Conservation (phyloP, 768 basidiomycete species). For the Rhizopogon salebrosus region DNA sequence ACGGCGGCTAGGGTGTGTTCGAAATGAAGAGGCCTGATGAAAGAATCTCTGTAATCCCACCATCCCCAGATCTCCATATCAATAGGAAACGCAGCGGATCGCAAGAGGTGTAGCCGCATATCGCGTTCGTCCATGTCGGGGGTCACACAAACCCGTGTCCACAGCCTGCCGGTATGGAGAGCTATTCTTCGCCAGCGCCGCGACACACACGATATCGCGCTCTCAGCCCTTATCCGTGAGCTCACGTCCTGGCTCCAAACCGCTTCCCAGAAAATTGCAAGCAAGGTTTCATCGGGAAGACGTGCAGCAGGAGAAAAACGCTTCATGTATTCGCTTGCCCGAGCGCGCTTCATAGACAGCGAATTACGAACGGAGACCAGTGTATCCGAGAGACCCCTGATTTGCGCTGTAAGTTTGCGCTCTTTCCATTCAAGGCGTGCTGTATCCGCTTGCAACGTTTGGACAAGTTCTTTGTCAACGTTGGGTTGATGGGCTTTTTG, state of each 20-base stretch:
- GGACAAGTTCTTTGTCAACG: neutral
- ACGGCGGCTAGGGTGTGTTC: conserved; percentile 20
- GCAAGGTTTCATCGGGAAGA: conserved; percentile 26
- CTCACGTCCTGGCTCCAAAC: conserved; percentile 19
- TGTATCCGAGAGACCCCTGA: neutral
- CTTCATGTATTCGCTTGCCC: conserved; percentile 25
- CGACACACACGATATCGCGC: conserved; percentile 24
- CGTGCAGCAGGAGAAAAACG: conserved; percentile 23
- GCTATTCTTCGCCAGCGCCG: conserved; percentile 28
- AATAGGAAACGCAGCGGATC: conserved; percentile 8
- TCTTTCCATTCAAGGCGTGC: neutral
- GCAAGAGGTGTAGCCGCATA: neutral
- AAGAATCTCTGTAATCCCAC: conserved; percentile 25
- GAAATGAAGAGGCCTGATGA: conserved; percentile 16
- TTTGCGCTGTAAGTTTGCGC: neutral
- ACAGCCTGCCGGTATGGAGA: conserved; percentile 24
- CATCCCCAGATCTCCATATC: conserved; percentile 24
- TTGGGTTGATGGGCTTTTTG: neutral
- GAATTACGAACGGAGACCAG: neutral
- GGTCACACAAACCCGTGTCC: conserved; percentile 22
- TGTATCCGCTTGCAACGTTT: neutral
- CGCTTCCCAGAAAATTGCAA: conserved; percentile 26
- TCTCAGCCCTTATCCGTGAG: conserved; percentile 16
- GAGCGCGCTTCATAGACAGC: conserved; percentile 15
- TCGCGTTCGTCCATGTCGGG: conserved; percentile 9